A percentile compares a stretch with the other conserved stretches of the same genome.
Evolutionary conservation across 805 yeast genomes (phyloP).

Genomic region (Saturnispora serradocipensis): DNA sequence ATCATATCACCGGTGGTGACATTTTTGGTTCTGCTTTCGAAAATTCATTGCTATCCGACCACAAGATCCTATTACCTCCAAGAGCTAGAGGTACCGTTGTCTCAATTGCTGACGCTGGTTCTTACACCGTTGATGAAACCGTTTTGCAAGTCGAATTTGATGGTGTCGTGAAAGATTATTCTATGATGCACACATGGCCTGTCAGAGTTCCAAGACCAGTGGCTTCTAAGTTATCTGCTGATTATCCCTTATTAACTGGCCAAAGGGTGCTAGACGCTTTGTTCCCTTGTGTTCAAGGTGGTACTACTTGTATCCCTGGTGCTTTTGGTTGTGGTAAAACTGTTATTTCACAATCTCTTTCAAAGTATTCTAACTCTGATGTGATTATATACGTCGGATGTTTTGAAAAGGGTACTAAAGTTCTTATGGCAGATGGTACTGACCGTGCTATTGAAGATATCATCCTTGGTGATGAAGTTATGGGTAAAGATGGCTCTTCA

Average conservation of each 20-base stretch:
- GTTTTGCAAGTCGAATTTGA: conserved; percentile 91
- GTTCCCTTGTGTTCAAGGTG: conserved; percentile 99
- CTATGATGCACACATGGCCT: conserved; percentile 99
- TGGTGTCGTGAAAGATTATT: conserved; percentile 68
- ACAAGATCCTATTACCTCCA: conserved; percentile 93
- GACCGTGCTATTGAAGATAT: conserved; percentile 2
- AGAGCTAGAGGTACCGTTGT: conserved; percentile 97
- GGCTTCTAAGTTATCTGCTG: conserved; percentile 86
- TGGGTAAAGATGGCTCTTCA: conserved; percentile 13
- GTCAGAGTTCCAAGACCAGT: conserved; percentile 99
- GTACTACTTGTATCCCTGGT: conserved; percentile 99
- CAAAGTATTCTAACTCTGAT: conserved; percentile 96
- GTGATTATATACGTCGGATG: conserved; percentile 90
- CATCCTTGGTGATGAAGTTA: conserved; percentile 6
- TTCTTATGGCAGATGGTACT: conserved; percentile 36
- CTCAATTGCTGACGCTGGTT: conserved; percentile 80
- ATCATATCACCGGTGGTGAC: conserved; percentile 97
- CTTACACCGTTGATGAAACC: conserved; percentile 83
- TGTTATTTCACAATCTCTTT: conserved; percentile 45
- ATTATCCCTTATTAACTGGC: conserved; percentile 92
- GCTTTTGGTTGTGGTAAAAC: conserved; percentile 97
- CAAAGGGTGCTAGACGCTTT: conserved; percentile 97
- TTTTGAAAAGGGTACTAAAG: conserved; percentile 19
- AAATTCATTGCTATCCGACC: conserved; percentile 86
- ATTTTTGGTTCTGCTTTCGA: conserved; percentile 90